Evolutionary conservation across 2,329 filamentous ascomycete species (phyloP).

Genomic region (Simplicillium sp.): DNA sequence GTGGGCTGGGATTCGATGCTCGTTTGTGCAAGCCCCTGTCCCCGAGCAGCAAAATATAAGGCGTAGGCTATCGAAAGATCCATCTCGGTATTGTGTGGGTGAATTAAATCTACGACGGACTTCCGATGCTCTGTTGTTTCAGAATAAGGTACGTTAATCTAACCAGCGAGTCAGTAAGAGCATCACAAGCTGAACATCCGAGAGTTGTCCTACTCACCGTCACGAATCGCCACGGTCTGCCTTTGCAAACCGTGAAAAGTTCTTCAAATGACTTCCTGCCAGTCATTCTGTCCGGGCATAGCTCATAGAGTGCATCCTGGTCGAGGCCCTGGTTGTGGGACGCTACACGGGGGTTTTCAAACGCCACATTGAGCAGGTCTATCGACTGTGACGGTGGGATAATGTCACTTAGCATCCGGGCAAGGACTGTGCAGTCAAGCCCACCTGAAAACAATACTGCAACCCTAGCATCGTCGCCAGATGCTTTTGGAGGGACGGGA

Average conservation of each 20-base stretch:
- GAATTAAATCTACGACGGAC: slow-evolving; percentile 67
- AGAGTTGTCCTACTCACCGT: slow-evolving; percentile 35
- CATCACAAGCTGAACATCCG: neutral
- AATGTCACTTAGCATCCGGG: slow-evolving; percentile 69
- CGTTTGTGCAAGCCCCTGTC: slow-evolving; percentile 41
- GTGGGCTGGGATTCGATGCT: slow-evolving; percentile 13
- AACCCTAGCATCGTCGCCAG: slow-evolving; percentile 38
- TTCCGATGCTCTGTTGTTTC: slow-evolving; percentile 62
- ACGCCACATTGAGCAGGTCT: slow-evolving; percentile 91
- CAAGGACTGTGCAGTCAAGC: slow-evolving; percentile 83
- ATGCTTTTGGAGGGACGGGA: slow-evolving; percentile 41
- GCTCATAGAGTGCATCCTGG: slow-evolving; percentile 52
- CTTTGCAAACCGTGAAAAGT: slow-evolving; percentile 58
- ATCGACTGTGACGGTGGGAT: slow-evolving; percentile 60
- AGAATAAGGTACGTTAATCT: slow-evolving; percentile 73
- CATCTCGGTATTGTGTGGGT: slow-evolving; percentile 97
- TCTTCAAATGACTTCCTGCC: slow-evolving; percentile 74
- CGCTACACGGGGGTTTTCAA: slow-evolving; percentile 78
- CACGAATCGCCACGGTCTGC: slow-evolving; percentile 73
- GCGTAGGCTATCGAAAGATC: slow-evolving; percentile 90
- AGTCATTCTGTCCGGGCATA: slow-evolving; percentile 84
- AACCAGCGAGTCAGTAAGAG: slow-evolving; percentile 3
- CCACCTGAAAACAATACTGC: slow-evolving; percentile 91
- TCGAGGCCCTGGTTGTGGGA: slow-evolving; percentile 35
- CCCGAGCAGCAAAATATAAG: slow-evolving; percentile 88